Evolutionary conservation across 306 rosid species (phyloP), one percentile per base, ranked within the genome.

Genomic region (Cyamopsis tetragonoloba): DNA sequence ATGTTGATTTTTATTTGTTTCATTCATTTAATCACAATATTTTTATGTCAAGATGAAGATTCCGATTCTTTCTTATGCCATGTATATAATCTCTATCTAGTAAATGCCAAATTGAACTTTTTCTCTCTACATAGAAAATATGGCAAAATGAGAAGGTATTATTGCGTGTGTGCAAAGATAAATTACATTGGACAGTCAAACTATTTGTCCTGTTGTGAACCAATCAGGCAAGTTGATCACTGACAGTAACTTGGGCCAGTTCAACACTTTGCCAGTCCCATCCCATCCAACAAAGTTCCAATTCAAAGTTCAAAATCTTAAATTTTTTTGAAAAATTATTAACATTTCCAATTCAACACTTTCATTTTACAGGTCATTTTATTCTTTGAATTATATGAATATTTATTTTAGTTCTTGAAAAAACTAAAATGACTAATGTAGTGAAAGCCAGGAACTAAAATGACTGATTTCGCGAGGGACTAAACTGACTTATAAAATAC

Each of bases 151-250:
- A 62, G 60, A 57, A 67, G 24, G 70, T 37, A 31, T 63, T 49
- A n/a, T 68, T 70, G 66, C 60, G 30, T 78, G 78, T 43, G 42
- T 49, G 56, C 1, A 49, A 28, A 70, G 42, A 73, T 10, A 62
- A 67, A 44, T 43, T 43, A 65, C 66, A 59, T 5, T 28, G 60
- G 60, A 64, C 53, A 34, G 46, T 77, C 80, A 63, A 76, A 19
- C 44, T 42, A 7, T 73, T n/a, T 74, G 75, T 69, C 80, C 39
- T 70, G 54, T 15, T 70, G 68, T 77, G 77, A 54, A 56, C 48
- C 72, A 68, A 57, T 80, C 50, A 77, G 56, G 61, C 24, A 62
- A 42, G 51, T 62, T 71, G 28, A 31, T 60, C 19, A 42, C 57
- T 9, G 7, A 31, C 35, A 23, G 5, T 35, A 38, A 38, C n/a